Evolutionary conservation across 306 rosid genomes (phyloP).

Genomic region (Fragaria nilgerrensis): DNA sequence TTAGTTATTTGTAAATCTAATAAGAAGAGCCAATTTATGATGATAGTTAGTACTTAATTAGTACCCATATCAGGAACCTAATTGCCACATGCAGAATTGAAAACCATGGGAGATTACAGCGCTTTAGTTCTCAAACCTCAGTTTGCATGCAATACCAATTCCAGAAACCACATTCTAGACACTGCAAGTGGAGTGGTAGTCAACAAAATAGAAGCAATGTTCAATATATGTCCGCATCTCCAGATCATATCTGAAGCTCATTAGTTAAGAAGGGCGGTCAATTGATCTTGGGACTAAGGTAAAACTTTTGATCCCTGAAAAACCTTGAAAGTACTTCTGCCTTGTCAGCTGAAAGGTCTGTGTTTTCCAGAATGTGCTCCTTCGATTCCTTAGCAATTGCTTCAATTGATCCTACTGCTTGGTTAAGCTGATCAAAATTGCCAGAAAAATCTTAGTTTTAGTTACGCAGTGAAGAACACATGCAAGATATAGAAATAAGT

Average conservation of each 20-base stretch:
- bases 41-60: too few species aligned
- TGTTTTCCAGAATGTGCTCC: conserved; percentile 70
- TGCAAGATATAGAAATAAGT: background rate
- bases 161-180: too few species aligned
- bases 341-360: conserved; percentile 85
- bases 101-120: too few species aligned
- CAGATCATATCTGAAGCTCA: background rate
- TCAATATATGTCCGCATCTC: background rate
- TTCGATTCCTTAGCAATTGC: conserved; percentile 76
- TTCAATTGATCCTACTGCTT: conserved; percentile 87
- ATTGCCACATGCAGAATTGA: too few species aligned
- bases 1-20: too few species aligned
- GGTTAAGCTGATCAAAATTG: conserved; percentile 61
- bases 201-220: background rate
- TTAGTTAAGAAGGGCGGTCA: conserved; percentile 24
- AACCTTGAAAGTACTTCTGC: conserved; percentile 62
- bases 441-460: conserved; percentile 15
- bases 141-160: too few species aligned
- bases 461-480: too few species aligned
- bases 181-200: too few species aligned
- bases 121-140: too few species aligned
- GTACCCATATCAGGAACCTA: too few species aligned
- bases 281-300: conserved; percentile 64
- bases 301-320: conserved; percentile 72
- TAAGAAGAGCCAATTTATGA: too few species aligned